Evolutionary conservation across 306 rosid genomes (phyloP).

Genomic region (Glycine latifolia): DNA sequence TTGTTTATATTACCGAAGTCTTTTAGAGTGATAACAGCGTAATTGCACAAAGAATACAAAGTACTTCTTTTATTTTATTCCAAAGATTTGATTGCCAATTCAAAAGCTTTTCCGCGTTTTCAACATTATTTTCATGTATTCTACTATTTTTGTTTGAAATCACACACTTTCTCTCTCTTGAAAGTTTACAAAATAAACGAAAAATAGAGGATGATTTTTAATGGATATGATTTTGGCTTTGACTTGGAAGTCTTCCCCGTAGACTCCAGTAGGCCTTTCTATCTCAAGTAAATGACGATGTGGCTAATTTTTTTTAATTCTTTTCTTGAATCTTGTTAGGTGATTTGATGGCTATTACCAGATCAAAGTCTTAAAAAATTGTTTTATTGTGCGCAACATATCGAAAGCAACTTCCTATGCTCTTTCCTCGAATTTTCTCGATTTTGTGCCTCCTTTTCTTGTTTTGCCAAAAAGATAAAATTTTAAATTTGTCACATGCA

Average conservation of each 20-base stretch:
- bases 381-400: constrained; percentile 10
- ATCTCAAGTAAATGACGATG: constrained; percentile 11
- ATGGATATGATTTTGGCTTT: constrained; percentile 31
- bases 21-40: not conserved
- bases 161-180: not conserved
- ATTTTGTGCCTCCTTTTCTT: constrained; percentile 20
- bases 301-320: not conserved
- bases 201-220: not conserved
- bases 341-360: constrained; percentile 34
- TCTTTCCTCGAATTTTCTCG: constrained; percentile 55
- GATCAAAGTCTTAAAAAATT: constrained; percentile 45
- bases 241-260: constrained; percentile 57
- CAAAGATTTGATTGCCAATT: constrained; percentile 36
- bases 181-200: not conserved
- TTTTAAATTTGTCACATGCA: constrained; percentile 35
- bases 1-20: not conserved
- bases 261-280: constrained; percentile 34
- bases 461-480: constrained; percentile 4
- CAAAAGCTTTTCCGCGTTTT: constrained; percentile 51
- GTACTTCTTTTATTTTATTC: not conserved
- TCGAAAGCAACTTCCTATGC: constrained; percentile 29
- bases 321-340: constrained; percentile 2
- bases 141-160: not conserved
- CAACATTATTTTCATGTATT: constrained; percentile 27
- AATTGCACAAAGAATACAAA: not conserved